Evolutionary conservation across 2,329 filamentous ascomycete species (phyloP).

Genomic region (Aureobasidium sp.): DNA sequence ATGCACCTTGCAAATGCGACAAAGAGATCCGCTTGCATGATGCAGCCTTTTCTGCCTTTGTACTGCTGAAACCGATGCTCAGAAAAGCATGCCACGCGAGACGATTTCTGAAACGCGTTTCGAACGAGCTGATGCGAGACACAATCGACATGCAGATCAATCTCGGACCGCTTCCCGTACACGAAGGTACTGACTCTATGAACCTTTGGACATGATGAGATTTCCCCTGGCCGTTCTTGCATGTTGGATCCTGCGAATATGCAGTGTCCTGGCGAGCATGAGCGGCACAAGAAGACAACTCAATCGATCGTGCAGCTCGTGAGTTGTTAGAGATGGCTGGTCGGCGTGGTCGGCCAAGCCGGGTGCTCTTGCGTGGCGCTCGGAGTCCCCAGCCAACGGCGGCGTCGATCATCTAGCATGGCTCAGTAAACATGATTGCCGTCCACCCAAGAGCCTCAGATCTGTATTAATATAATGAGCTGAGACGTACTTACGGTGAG

Average conservation of each 20-base stretch:
- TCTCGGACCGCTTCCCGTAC: background rate
- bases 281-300: background rate
- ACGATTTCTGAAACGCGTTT: slow-evolving; percentile 2
- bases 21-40: background rate
- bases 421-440: slow-evolving; percentile 4
- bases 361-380: background rate
- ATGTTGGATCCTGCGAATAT: background rate
- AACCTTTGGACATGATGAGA: background rate
- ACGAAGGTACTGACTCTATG: background rate
- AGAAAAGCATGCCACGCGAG: background rate
- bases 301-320: background rate
- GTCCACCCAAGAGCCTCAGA: slow-evolving; percentile 6
- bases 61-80: slow-evolving; percentile 6
- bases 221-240: background rate
- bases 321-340: background rate
- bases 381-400: background rate
- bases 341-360: background rate
- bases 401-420: background rate
- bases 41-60: background rate
- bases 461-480: slow-evolving; percentile 4
- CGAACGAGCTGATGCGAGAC: slow-evolving; percentile 7
- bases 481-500: slow-evolving; percentile 13
- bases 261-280: too few relatives aligned
- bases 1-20: background rate
- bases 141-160: slow-evolving; percentile 8